Evolutionary conservation across 2,329 filamentous ascomycete species (phyloP).

Genomic region (Fusarium mangiferae): DNA sequence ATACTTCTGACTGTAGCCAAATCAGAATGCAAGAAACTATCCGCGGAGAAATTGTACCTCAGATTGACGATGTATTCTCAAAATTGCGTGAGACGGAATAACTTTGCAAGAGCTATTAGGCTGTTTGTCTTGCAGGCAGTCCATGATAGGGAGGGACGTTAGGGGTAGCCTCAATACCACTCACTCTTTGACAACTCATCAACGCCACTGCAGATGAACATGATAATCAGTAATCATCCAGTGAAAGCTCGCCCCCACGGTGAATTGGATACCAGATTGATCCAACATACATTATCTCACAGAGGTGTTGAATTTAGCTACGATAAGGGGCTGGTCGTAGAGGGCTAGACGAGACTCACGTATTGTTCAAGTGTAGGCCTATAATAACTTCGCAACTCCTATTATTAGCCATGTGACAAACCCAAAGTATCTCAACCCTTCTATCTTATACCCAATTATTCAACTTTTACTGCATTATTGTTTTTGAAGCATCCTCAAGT

Average conservation of each 20-base stretch:
- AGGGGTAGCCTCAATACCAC: neutral
- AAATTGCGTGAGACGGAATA: neutral
- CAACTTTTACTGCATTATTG: neutral
- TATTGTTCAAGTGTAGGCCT: neutral
- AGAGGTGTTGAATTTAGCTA: neutral
- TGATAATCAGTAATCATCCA: too few relatives aligned
- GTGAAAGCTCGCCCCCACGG: neutral
- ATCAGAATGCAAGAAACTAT: neutral
- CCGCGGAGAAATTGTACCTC: neutral
- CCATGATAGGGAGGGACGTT: too few relatives aligned
- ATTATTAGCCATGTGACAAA: neutral
- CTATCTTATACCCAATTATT: neutral
- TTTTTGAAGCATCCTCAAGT: neutral
- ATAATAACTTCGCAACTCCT: neutral
- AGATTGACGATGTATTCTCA: neutral
- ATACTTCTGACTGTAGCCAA: neutral
- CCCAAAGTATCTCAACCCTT: neutral
- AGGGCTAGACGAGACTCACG: neutral
- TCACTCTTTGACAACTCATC: neutral
- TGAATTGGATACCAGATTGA: neutral
- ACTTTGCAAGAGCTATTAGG: neutral
- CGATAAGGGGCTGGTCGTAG: fast-evolving
- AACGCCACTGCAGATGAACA: neutral
- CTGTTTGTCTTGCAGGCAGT: neutral
- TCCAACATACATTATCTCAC: neutral